Conservation (phyloP, 2,329 filamentous ascomycete species). For the Fonsecaea nubica region DNA sequence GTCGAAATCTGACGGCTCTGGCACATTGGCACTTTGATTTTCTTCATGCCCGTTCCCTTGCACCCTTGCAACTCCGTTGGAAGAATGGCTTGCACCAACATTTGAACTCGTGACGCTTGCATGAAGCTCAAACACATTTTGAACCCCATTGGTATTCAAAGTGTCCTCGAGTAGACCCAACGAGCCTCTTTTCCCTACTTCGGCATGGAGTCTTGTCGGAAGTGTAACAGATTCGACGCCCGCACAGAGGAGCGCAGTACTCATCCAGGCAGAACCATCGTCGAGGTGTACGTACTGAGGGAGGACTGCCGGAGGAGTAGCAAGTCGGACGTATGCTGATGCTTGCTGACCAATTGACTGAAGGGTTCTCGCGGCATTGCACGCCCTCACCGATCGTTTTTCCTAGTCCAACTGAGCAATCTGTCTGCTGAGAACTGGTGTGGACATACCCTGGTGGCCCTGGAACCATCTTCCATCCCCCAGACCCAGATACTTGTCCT, state of each 20-base stretch:
- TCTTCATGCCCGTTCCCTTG: conserved; percentile 15
- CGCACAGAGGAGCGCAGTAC: conserved; percentile 75
- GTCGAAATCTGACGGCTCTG: conserved; percentile 43
- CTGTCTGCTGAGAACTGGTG: conserved; percentile 4
- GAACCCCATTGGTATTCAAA: conserved; percentile 77
- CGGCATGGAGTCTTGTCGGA: conserved; percentile 70
- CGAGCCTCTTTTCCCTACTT: conserved; percentile 53
- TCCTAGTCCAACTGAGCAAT: conserved; percentile 46
- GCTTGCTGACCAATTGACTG: conserved; percentile 72
- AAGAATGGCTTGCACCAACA: conserved; percentile 14
- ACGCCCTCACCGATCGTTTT: conserved; percentile 68
- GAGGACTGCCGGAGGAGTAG: conserved; percentile 63
- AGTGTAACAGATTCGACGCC: conserved; percentile 81
- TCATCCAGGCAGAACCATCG: conserved; percentile 74
- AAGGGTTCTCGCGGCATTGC: conserved; percentile 77
- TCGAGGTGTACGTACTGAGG: conserved; percentile 68
- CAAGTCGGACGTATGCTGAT: conserved; percentile 78
- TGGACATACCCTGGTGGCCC: conserved; percentile 60
- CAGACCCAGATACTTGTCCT: conserved; percentile 88
- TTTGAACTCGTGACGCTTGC: conserved; percentile 60
- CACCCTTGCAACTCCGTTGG: conserved; percentile 18
- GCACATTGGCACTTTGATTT: conserved; percentile 7
- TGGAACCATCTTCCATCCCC: conserved; percentile 72
- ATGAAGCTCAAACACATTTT: conserved; percentile 76
- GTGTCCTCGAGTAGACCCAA: conserved; percentile 69